Evolutionary conservation across 1,284 basidiomycete genomes (phyloP).

Genomic region (Sphaerobolus stellatus): DNA sequence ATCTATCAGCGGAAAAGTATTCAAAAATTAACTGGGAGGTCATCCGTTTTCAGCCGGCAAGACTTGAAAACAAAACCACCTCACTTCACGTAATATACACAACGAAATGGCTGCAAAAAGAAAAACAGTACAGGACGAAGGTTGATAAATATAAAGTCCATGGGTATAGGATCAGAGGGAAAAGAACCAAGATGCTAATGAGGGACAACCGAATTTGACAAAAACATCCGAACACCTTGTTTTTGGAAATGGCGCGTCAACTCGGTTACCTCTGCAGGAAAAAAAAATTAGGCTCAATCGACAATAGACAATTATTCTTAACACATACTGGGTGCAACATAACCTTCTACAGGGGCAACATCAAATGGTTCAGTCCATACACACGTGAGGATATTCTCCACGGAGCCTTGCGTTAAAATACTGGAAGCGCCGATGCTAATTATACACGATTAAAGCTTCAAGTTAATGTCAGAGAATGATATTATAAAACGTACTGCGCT

Average conservation of each 20-base stretch:
- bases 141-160: no score
- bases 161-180: no score
- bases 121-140: no score
- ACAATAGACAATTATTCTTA: slow-evolving; percentile 16
- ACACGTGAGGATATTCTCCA: slow-evolving; percentile 63
- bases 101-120: no score
- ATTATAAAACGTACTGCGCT: slow-evolving; percentile 59
- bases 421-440: slow-evolving; percentile 53
- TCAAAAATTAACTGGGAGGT: no score
- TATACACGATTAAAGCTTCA: slow-evolving; percentile 20
- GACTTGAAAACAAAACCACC: no score
- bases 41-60: no score
- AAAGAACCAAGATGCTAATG: no score
- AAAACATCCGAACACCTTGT: slow-evolving; percentile 12
- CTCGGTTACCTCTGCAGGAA: slow-evolving; percentile 2
- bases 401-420: slow-evolving; percentile 44
- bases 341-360: slow-evolving; percentile 68
- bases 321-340: slow-evolving; percentile 74
- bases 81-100: no score
- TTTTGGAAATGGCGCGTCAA: slow-evolving; percentile 10
- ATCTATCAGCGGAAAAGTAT: no score
- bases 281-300: slow-evolving; percentile 15
- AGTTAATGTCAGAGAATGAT: slow-evolving; percentile 1
- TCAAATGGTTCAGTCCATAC: slow-evolving; percentile 74
- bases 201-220: slow-evolving; percentile 13